These are phyloP conservation scores for Coniella vitis DNA, from an alignment of 2,329 filamentous ascomycete genomes.

Conservation along the genomic window DNA sequence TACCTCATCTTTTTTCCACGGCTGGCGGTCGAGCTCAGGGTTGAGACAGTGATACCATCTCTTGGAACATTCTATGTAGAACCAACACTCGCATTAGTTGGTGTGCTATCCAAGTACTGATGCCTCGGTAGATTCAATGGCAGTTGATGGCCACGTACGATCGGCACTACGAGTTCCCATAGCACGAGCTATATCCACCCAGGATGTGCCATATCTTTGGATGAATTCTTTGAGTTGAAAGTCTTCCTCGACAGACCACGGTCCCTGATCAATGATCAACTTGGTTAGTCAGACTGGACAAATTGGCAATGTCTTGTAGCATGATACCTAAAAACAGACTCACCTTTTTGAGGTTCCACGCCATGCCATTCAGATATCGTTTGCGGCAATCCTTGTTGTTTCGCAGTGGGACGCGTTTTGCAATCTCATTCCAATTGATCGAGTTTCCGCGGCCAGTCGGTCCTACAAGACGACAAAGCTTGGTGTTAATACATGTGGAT, in stretches of 20 bases:
- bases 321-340: not conserved
- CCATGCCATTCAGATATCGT: conserved; percentile 1
- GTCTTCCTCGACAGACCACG: conserved; percentile 2
- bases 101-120: not conserved
- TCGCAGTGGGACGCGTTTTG: not conserved
- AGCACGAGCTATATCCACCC: not conserved
- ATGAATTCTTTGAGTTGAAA: not conserved
- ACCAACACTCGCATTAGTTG: not conserved
- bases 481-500: not conserved
- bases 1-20: conserved; percentile 1
- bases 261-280: not conserved
- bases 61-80: not conserved
- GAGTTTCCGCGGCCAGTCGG: not conserved
- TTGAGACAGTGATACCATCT: conserved; percentile 5
- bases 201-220: not conserved
- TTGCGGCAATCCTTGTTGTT: conserved; percentile 2
- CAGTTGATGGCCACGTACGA: not conserved
- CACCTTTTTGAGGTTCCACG: conserved; percentile 2
- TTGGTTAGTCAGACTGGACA: not conserved
- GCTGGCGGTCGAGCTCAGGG: not conserved
- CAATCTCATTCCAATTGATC: conserved; percentile 2
- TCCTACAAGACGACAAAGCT: not conserved
- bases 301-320: too few species aligned
- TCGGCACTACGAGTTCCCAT: conserved; percentile 1
- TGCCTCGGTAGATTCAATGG: not conserved